Conservation (phyloP, 2,329 filamentous ascomycete species). For the Clarireedia homoeocarpa region DNA sequence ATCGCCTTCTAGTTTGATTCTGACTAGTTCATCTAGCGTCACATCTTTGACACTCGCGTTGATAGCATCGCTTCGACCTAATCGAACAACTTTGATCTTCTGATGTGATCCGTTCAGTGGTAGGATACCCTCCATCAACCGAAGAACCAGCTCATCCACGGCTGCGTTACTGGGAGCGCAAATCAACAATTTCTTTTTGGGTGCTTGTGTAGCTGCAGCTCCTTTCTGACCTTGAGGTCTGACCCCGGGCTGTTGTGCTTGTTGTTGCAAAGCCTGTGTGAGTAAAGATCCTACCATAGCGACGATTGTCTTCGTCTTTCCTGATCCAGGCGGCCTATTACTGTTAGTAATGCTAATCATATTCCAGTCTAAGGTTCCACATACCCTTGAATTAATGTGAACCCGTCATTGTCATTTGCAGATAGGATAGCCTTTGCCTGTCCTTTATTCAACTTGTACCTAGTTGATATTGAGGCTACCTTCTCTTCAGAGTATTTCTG, state of each 20-base stretch:
- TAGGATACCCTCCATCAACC: conserved; percentile 81
- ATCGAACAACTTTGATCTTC: conserved; percentile 78
- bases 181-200: conserved; percentile 79
- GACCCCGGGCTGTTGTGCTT: conserved; percentile 19
- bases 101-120: conserved; percentile 64
- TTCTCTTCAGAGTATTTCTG: conserved; percentile 71
- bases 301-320: conserved; percentile 97
- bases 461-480: conserved; percentile 59
- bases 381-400: conserved; percentile 88
- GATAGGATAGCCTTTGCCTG: conserved; percentile 90
- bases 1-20: conserved; percentile 57
- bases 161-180: conserved; percentile 98
- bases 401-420: conserved; percentile 90
- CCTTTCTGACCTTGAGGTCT: conserved; percentile 28
- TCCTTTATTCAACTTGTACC: conserved; percentile 78
- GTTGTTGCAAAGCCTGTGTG: conserved; percentile 39
- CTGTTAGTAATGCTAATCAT: conserved; percentile 20
- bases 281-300: conserved; percentile 89
- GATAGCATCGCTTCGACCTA: conserved; percentile 88
- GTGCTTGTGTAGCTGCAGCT: conserved; percentile 26
- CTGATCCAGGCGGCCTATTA: conserved; percentile 77
- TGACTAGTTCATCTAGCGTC: conserved; percentile 86
- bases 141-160: conserved; percentile 90
- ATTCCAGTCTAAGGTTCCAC: conserved; percentile 18
- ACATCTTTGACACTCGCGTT: conserved; percentile 85